Evolutionary conservation across 495 filamentous ascomycete species (phyloP).

Genomic region (Gamarada debralockiae): DNA sequence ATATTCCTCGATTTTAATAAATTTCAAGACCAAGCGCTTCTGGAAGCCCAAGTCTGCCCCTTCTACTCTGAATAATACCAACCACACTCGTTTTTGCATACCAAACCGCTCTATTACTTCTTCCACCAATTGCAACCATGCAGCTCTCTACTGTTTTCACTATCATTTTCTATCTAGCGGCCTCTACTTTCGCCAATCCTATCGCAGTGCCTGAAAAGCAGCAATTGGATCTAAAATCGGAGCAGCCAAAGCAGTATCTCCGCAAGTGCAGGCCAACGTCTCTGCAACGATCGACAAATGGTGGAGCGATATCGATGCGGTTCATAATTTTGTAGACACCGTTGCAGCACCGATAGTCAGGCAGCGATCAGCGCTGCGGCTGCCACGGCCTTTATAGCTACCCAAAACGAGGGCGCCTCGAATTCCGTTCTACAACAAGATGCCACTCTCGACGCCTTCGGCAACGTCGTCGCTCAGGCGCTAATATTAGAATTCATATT

Average conservation of each 20-base stretch:
- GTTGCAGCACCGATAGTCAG: conserved; percentile 4
- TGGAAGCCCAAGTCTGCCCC: too few relatives aligned
- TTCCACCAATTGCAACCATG: conserved; percentile 4
- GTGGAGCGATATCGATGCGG: conserved; percentile 5
- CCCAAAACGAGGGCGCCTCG: conserved; percentile 9
- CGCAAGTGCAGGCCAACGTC: conserved; percentile 9
- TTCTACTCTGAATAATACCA: conserved; percentile 8
- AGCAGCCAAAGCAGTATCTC: conserved; percentile 1
- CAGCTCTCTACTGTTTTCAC: conserved; percentile 8
- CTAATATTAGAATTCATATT: conserved; percentile 7
- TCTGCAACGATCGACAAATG: conserved; percentile 9
- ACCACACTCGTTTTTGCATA: conserved; percentile 7
- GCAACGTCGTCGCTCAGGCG: conserved; percentile 4
- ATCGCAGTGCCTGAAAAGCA: background rate
- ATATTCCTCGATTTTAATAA: conserved; percentile 6
- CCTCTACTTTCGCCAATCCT: conserved; percentile 6
- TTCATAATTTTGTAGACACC: conserved; percentile 7
- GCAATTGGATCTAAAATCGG: background rate
- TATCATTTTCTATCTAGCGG: conserved; percentile 5
- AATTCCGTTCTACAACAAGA: conserved; percentile 10
- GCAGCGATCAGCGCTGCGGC: conserved; percentile 9
- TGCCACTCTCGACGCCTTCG: conserved; percentile 2
- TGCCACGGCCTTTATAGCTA: conserved; percentile 9
- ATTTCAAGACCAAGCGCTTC: conserved; percentile 7
- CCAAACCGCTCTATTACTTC: background rate